phyloP scores from a whole-genome alignment of 1,139 yeast genomes.

The Arxiozyma slooffiae region DNA sequence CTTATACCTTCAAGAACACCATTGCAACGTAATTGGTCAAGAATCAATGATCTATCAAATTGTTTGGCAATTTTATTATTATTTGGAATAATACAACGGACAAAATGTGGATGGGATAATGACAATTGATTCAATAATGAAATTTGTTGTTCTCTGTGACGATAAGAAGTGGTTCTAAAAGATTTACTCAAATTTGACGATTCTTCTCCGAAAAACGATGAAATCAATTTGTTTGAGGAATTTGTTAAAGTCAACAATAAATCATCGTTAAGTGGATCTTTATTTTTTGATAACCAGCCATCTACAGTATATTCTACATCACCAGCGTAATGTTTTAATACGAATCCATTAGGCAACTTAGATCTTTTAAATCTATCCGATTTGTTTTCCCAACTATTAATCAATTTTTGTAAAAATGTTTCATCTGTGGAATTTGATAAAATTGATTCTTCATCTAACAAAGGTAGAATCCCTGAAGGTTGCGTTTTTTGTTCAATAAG shows the following conservation, averaged over 20 bases:
- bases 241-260: constrained; percentile 47
- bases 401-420: constrained; percentile 73
- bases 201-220: constrained; percentile 34
- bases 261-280: constrained; percentile 83
- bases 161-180: constrained; percentile 76
- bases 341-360: constrained; percentile 58
- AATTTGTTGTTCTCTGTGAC: constrained; percentile 72
- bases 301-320: constrained; percentile 85
- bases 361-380: constrained; percentile 60
- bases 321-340: constrained; percentile 89
- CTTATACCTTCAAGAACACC: constrained; percentile 98
- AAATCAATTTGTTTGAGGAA: constrained; percentile 48
- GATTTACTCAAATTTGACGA: constrained; percentile 13
- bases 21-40: constrained; percentile 87
- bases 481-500: constrained; percentile 60
- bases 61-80: constrained; percentile 57
- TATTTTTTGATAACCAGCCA: constrained; percentile 90
- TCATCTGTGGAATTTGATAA: constrained; percentile 84
- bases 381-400: constrained; percentile 51
- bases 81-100: constrained; percentile 91
- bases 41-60: constrained; percentile 67
- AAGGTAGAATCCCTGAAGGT: constrained; percentile 81
- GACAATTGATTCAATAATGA: constrained; percentile 65
- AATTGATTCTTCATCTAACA: constrained; percentile 90
- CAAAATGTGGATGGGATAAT: constrained; percentile 90